Conservation (phyloP, 176 grass and related monocot species). For the Guadua angustifolia region DNA sequence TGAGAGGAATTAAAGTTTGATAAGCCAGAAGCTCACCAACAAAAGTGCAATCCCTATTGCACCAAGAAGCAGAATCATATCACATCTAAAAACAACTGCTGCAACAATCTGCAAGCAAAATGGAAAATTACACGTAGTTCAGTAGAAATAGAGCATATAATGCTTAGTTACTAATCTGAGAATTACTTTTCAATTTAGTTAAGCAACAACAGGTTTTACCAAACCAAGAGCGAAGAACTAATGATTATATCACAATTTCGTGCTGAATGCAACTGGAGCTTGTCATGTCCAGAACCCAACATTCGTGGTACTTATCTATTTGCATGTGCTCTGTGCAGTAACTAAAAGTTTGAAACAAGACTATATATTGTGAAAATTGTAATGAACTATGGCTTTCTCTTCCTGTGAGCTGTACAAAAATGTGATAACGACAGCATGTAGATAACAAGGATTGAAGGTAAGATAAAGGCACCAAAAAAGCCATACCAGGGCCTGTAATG, state of each 20-base stretch:
- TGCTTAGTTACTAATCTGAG: constrained; percentile 2
- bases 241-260: constrained; percentile 1
- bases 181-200: constrained; percentile 1
- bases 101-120: constrained; percentile 71
- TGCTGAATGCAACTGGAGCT: not conserved
- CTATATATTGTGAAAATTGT: constrained; percentile 1
- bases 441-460: constrained; percentile 29
- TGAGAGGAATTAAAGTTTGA: constrained; percentile 1
- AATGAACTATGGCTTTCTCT: not conserved
- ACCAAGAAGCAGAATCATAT: constrained; percentile 83
- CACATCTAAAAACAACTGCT: constrained; percentile 89
- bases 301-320: not conserved
- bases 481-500: constrained; percentile 76
- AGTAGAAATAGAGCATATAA: not conserved
- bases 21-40: constrained; percentile 54
- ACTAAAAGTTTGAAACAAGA: not conserved
- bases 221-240: constrained; percentile 15
- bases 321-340: not conserved
- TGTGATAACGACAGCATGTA: constrained; percentile 28
- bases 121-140: constrained; percentile 11
- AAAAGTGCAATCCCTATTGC: constrained; percentile 83
- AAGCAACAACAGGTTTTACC: not conserved
- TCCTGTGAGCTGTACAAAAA: constrained; percentile 12
- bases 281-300: not conserved
- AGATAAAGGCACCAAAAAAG: constrained; percentile 2